A percentile compares a stretch with the other conserved stretches of the same genome.
Evolutionary conservation across 768 basidiomycete species (phyloP).

Genomic region (Lactarius pseudohatsudake): DNA sequence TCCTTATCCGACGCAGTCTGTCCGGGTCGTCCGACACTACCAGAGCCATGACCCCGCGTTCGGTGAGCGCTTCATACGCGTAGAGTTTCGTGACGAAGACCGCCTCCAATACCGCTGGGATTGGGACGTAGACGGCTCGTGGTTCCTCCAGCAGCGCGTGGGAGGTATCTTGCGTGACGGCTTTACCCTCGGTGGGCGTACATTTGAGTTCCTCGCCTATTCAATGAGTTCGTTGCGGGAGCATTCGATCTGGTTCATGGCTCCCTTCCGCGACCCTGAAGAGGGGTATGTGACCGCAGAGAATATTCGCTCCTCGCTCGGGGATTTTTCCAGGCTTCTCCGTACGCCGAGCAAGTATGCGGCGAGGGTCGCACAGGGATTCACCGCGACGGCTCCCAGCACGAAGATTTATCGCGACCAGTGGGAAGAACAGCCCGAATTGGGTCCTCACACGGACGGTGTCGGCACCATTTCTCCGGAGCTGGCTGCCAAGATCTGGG

Average conservation of each 20-base stretch:
- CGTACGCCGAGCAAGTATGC: conserved; percentile 74
- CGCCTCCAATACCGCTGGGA: conserved; percentile 71
- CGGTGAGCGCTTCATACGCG: conserved; percentile 72
- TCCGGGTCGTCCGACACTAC: conserved; percentile 74
- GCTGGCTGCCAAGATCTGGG: conserved; percentile 62
- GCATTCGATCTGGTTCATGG: conserved; percentile 83
- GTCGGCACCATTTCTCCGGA: conserved; percentile 72
- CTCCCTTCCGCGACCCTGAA: conserved; percentile 52
- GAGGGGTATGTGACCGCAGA: conserved; percentile 52
- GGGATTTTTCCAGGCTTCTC: conserved; percentile 56
- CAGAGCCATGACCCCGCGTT: conserved; percentile 37
- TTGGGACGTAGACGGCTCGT: conserved; percentile 56
- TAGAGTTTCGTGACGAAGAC: conserved; percentile 85
- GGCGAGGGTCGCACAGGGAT: conserved; percentile 80
- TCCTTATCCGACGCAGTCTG: conserved; percentile 72
- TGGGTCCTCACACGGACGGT: conserved; percentile 72
- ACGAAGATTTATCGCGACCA: conserved; percentile 53
- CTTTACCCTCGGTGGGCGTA: conserved; percentile 65
- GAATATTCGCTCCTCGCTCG: conserved; percentile 60
- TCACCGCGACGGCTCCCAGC: conserved; percentile 78
- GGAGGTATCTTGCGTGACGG: conserved; percentile 53
- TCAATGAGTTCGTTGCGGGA: conserved; percentile 77
- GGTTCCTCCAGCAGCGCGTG: conserved; percentile 45
- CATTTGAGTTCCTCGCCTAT: conserved; percentile 81
- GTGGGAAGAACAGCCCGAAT: conserved; percentile 65